These are phyloP conservation scores for Candida sojae DNA, from an alignment of 1,139 yeast genomes.

Conservation along the genomic window DNA sequence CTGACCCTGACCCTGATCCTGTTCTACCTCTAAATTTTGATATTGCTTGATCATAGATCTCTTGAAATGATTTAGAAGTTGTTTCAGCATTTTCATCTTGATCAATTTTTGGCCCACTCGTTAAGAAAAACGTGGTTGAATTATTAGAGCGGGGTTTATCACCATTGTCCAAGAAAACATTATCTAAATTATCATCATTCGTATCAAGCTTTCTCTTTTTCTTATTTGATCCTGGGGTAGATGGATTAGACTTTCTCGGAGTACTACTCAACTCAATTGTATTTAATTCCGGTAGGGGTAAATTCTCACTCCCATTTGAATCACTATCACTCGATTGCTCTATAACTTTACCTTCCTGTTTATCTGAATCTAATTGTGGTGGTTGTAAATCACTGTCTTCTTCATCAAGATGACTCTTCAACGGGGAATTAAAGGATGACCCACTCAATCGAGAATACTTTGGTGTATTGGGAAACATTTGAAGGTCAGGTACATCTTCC, in stretches of 20 bases:
- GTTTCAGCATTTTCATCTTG: constrained; percentile 11
- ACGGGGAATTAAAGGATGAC: constrained; percentile 25
- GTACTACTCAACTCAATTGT: constrained; percentile 21
- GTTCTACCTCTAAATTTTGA: constrained; percentile 4
- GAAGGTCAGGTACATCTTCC: constrained; percentile 27
- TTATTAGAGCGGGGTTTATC: constrained; percentile 8
- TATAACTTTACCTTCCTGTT: neutral
- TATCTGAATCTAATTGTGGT: constrained; percentile 23
- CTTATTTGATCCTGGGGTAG: constrained; percentile 5
- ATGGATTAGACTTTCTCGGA: constrained; percentile 6
- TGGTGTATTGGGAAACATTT: constrained; percentile 54
- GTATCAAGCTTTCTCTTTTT: constrained; percentile 13
- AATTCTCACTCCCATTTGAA: neutral
- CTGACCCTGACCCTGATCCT: constrained; percentile 1
- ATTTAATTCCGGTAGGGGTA: constrained; percentile 26
- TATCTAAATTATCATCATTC: constrained; percentile 21
- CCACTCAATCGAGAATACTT: constrained; percentile 29
- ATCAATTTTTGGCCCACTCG: constrained; percentile 8
- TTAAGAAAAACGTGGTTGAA: constrained; percentile 5
- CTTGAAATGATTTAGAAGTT: constrained; percentile 28
- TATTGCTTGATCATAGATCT: constrained; percentile 31
- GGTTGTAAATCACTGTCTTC: constrained; percentile 37
- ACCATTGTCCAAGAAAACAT: constrained; percentile 33
- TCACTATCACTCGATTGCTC: constrained; percentile 10
- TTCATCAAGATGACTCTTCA: constrained; percentile 26